phyloP scores from a whole-genome alignment of 2,329 filamentous ascomycete genomes.

The Cytospora paraplurivora region DNA sequence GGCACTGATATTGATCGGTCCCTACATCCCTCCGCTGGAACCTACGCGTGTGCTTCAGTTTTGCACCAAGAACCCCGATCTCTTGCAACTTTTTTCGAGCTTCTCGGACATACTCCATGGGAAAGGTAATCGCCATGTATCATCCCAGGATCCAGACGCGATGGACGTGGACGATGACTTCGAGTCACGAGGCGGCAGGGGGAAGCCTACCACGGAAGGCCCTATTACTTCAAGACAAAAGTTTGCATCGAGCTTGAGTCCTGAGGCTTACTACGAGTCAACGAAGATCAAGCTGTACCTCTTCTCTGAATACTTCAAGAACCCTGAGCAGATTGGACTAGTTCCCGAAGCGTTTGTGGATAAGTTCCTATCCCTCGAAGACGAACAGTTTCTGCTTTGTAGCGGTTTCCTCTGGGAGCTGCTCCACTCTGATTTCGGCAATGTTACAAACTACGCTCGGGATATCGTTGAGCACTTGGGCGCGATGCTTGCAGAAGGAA shows the following conservation, averaged over 20 bases:
- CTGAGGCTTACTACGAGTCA: slow-evolving; percentile 51
- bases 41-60: slow-evolving; percentile 43
- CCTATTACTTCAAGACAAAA: slow-evolving; percentile 51
- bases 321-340: slow-evolving; percentile 49
- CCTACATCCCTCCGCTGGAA: slow-evolving; percentile 50
- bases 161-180: slow-evolving; percentile 72
- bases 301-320: slow-evolving; percentile 46
- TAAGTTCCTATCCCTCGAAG: slow-evolving; percentile 49
- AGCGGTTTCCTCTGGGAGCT: slow-evolving; percentile 54
- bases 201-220: slow-evolving; percentile 40
- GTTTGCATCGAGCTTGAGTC: slow-evolving; percentile 44
- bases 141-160: slow-evolving; percentile 47
- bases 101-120: slow-evolving; percentile 42
- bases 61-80: slow-evolving; percentile 41
- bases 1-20: slow-evolving; percentile 48
- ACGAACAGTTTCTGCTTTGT: slow-evolving; percentile 58
- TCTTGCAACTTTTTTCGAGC: slow-evolving; percentile 48
- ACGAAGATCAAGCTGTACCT: slow-evolving; percentile 50
- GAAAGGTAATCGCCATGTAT: slow-evolving; percentile 38
- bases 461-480: slow-evolving; percentile 55
- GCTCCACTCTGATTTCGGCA: slow-evolving; percentile 55
- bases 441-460: slow-evolving; percentile 49
- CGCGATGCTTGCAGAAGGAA: slow-evolving; percentile 54
- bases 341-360: slow-evolving; percentile 55
- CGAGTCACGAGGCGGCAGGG: slow-evolving; percentile 59